Evolutionary conservation across 2,329 filamentous ascomycete species (phyloP), one percentile per base, ranked within the genome.

Genomic region (Myrmaecium sp.): DNA sequence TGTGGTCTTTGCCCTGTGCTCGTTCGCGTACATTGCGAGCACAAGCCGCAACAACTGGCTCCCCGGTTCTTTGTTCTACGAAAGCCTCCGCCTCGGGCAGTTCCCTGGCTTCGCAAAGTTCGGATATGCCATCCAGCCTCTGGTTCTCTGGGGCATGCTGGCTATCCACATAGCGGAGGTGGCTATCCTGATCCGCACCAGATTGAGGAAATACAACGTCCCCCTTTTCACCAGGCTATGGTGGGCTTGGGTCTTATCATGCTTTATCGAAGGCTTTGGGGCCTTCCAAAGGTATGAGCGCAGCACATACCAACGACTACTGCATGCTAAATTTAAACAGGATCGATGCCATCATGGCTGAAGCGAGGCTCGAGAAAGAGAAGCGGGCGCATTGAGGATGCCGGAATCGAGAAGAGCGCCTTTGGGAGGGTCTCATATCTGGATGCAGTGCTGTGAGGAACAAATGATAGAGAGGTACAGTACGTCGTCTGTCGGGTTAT

Each of bases 131-230:
- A 49, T 78, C 2, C 69, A 75, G 34, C 64, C 64, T 25, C 44
- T 54, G 9, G 54, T 86, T 21, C 55, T 76, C 28, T 38, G 55
- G 12, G 57, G 66, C 1, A 66, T 84, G 30, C 3, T 81, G 1
- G 57, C 42, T 0, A 64, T 81, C 8, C 86, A 94, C 50, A 13
- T 60, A 0, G 31, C 49, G 3, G 86, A 94, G 57, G 52, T 61
- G n/a, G 51, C 52, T 23, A 30, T 51, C 14, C 55, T 72, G 47
- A 51, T 51, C 5, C 35, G 46, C 8, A 50, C 40, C 28, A 57
- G 58, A 34, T 42, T 73, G 44, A 46, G 44, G 29, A 61, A 47
- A 33, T 57, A 71, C 47, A 58, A 58, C n/a, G 56, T 72, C 26
- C 57, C 55, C 14, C 33, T 55, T 20, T 45, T 58, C 13, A 60